Conservation (phyloP, 768 basidiomycete genomes). For the Termitomyces sp. region DNA sequence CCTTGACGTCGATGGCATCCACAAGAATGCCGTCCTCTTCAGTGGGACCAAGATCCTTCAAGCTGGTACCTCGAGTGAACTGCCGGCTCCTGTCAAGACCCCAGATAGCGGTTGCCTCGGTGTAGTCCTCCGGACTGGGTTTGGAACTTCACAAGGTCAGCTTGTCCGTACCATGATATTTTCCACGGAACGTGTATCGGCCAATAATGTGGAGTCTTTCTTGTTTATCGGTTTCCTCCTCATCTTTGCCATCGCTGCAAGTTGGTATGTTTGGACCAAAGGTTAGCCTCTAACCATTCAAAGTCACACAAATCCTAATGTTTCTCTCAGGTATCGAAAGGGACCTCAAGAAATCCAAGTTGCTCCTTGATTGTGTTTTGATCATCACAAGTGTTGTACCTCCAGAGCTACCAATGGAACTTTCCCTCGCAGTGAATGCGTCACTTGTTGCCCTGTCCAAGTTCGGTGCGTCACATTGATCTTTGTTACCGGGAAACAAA, state of each 20-base stretch:
- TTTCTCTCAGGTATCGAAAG: slow-evolving; percentile 73
- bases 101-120: slow-evolving; percentile 94
- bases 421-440: slow-evolving; percentile 94
- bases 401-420: slow-evolving; percentile 97
- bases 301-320: background rate
- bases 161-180: slow-evolving; percentile 99
- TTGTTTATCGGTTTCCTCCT: slow-evolving; percentile 97
- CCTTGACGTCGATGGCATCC: slow-evolving; percentile 82
- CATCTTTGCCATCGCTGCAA: slow-evolving; percentile 96
- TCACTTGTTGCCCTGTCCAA: slow-evolving; percentile 92
- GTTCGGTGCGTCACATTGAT: slow-evolving; percentile 58
- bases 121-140: slow-evolving; percentile 91
- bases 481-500: background rate
- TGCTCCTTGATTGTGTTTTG: slow-evolving; percentile 91
- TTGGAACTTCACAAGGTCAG: slow-evolving; percentile 96
- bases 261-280: slow-evolving; percentile 98
- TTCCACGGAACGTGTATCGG: slow-evolving; percentile 93
- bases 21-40: slow-evolving; percentile 89
- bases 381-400: slow-evolving; percentile 98
- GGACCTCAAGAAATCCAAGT: slow-evolving; percentile 90
- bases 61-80: slow-evolving; percentile 53
- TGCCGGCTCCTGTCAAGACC: slow-evolving; percentile 53
- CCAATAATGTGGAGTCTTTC: slow-evolving; percentile 95
- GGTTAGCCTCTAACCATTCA: slow-evolving; percentile 43
- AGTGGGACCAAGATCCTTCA: slow-evolving; percentile 98